phyloP scores from a whole-genome alignment of 306 rosid genomes.

The Acacia confusa region DNA sequence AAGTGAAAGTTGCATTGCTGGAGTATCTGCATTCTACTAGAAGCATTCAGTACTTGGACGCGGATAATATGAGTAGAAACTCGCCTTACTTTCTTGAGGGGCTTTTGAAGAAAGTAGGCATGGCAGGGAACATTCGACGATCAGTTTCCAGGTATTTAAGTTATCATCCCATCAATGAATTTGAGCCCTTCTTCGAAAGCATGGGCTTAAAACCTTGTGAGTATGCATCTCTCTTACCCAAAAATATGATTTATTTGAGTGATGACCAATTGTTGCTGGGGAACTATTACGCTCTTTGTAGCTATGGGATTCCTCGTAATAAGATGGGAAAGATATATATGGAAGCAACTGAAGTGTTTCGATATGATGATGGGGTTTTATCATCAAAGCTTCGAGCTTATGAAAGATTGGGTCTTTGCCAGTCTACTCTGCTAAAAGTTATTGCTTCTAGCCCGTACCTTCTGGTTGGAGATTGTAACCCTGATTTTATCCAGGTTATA shows the following conservation, averaged over 20 bases:
- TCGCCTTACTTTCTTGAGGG: conserved; percentile 58
- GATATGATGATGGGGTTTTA: conserved; percentile 51
- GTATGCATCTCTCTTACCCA: conserved; percentile 58
- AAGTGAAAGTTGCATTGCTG: conserved; percentile 70
- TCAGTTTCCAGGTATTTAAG: conserved; percentile 52
- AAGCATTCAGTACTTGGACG: conserved; percentile 62
- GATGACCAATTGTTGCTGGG: conserved; percentile 61
- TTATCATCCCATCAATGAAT: conserved; percentile 82
- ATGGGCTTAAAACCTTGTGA: conserved; percentile 72
- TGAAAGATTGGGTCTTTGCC: conserved; percentile 53
- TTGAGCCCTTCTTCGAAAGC: conserved; percentile 88
- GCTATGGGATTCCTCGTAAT: conserved; percentile 58
- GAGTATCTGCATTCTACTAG: conserved; percentile 77
- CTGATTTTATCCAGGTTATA: conserved; percentile 49
- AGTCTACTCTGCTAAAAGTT: conserved; percentile 30
- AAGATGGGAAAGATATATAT: conserved; percentile 61
- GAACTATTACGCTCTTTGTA: conserved; percentile 55
- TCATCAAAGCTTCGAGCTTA: conserved; percentile 51
- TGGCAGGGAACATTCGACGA: conserved; percentile 27
- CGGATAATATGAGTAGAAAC: conserved; percentile 77
- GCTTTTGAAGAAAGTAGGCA: conserved; percentile 42
- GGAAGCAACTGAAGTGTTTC: conserved; percentile 48
- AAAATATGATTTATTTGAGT: conserved; percentile 49
- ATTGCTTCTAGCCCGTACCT: conserved; percentile 56
- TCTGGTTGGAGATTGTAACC: conserved; percentile 60